These are phyloP conservation scores for Cordyceps farinosa DNA, from an alignment of 2,329 filamentous ascomycete genomes.

Conservation along the genomic window DNA sequence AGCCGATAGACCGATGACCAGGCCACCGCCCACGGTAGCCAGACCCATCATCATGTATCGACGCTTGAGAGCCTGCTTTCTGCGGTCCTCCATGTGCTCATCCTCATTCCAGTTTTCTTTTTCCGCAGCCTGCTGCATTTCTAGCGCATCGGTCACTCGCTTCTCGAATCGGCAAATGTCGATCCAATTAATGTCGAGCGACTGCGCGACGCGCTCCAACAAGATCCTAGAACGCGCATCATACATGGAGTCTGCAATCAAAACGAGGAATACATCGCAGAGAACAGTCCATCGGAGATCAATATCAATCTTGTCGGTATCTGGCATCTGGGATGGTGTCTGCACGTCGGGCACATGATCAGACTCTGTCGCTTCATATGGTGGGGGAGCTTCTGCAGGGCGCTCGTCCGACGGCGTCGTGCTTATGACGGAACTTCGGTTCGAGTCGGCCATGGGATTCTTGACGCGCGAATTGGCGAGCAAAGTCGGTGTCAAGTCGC, in stretches of 20 bases:
- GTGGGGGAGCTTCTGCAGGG: slow-evolving; percentile 50
- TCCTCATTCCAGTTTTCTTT: slow-evolving; percentile 98
- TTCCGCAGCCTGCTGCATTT: slow-evolving; percentile 93
- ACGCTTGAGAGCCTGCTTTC: slow-evolving; percentile 75
- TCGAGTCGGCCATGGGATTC: slow-evolving; percentile 72
- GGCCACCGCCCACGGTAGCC: slow-evolving; percentile 88
- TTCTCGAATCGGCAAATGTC: slow-evolving; percentile 98
- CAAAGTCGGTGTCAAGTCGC: slow-evolving; percentile 77
- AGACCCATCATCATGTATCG: slow-evolving; percentile 94
- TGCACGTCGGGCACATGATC: slow-evolving; percentile 75
- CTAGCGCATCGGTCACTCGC: slow-evolving; percentile 89
- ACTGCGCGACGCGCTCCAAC: slow-evolving; percentile 76
- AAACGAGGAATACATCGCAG: slow-evolving; percentile 88
- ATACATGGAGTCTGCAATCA: slow-evolving; percentile 95
- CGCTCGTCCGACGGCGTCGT: slow-evolving; percentile 41
- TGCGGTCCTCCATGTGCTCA: slow-evolving; percentile 82
- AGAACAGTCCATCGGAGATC: slow-evolving; percentile 96
- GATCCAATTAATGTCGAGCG: slow-evolving; percentile 79
- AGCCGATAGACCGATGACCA: slow-evolving; percentile 93
- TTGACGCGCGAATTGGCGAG: slow-evolving; percentile 91
- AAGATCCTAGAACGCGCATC: slow-evolving; percentile 83
- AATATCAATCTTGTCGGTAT: slow-evolving; percentile 83
- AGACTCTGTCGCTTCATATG: slow-evolving; percentile 60
- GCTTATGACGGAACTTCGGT: slow-evolving; percentile 16
- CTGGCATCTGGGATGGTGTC: slow-evolving; percentile 77